These are phyloP conservation scores for Stachybotrys echinatus DNA, from an alignment of 2,329 filamentous ascomycete species.

Conservation along the genomic window DNA sequence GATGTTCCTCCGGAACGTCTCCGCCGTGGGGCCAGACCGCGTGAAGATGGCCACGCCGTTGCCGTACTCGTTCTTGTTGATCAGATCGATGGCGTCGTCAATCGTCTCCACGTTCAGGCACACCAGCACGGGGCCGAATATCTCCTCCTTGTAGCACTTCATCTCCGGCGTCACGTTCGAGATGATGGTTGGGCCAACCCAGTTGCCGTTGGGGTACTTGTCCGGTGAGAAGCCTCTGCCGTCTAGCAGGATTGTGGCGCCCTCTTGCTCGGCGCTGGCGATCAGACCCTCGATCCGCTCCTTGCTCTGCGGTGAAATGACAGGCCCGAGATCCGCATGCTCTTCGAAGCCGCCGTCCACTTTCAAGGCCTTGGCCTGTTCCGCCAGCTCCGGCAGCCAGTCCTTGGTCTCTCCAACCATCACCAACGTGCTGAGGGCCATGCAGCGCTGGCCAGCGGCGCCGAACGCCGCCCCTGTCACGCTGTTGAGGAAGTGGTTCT, in stretches of 20 bases:
- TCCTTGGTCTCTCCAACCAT: conserved; percentile 81
- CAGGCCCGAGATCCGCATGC: conserved; percentile 74
- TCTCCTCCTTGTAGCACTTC: conserved; percentile 81
- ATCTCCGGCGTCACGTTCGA: conserved; percentile 74
- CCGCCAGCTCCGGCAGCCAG: conserved; percentile 74
- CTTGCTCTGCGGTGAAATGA: conserved; percentile 76
- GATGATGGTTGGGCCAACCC: conserved; percentile 79
- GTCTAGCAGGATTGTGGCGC: conserved; percentile 77
- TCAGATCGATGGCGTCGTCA: conserved; percentile 73
- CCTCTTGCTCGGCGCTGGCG: conserved; percentile 70
- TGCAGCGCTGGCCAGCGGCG: conserved; percentile 79
- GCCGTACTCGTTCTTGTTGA: conserved; percentile 83
- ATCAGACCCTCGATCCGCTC: conserved; percentile 73
- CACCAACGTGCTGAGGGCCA: conserved; percentile 79
- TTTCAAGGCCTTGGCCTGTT: conserved; percentile 65
- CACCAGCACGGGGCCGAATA: conserved; percentile 80
- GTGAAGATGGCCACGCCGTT: conserved; percentile 87
- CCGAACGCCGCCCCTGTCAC: conserved; percentile 81
- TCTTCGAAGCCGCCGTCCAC: conserved; percentile 79
- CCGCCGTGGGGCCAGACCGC: conserved; percentile 68
- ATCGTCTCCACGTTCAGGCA: conserved; percentile 74
- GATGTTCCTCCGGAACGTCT: conserved; percentile 73
- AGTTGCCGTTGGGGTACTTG: conserved; percentile 84
- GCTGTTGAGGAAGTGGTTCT: conserved; percentile 82
- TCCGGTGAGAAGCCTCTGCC: conserved; percentile 67